Evolutionary conservation across 2,329 filamentous ascomycete genomes (phyloP).

Genomic region (Aspergillus vadensis): DNA sequence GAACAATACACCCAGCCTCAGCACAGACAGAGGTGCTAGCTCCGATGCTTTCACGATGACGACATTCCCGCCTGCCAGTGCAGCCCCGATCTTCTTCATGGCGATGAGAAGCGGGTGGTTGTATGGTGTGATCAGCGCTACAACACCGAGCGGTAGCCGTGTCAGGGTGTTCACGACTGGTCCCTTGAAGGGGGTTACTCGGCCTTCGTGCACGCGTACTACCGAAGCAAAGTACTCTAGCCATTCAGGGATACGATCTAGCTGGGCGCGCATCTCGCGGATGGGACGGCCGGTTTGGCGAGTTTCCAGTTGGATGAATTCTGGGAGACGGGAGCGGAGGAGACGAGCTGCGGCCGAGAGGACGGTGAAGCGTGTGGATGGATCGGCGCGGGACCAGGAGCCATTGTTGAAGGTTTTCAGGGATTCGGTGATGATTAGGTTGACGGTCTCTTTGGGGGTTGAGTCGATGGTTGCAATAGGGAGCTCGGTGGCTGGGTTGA

Average conservation of each 20-base stretch:
- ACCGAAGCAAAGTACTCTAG: constrained; percentile 71
- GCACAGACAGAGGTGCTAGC: constrained; percentile 46
- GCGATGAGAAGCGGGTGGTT: constrained; percentile 43
- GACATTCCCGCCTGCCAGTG: constrained; percentile 44
- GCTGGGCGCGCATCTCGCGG: constrained; percentile 70
- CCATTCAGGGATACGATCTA: constrained; percentile 61
- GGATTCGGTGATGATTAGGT: constrained; percentile 50
- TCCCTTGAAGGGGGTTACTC: constrained; percentile 63
- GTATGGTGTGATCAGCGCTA: constrained; percentile 44
- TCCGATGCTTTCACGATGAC: constrained; percentile 46
- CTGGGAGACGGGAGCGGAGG: constrained; percentile 55
- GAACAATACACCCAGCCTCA: constrained; percentile 44
- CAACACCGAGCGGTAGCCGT: constrained; percentile 41
- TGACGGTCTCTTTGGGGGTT: constrained; percentile 55
- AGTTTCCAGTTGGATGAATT: constrained; percentile 65
- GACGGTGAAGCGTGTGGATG: constrained; percentile 62
- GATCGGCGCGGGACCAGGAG: constrained; percentile 59
- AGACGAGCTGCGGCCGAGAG: constrained; percentile 62
- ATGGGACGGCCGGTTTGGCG: constrained; percentile 68
- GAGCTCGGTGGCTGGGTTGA: constrained; percentile 36
- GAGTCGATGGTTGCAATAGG: constrained; percentile 53
- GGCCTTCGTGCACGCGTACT: constrained; percentile 66
- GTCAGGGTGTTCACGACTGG: constrained; percentile 43
- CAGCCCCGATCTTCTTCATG: constrained; percentile 43
- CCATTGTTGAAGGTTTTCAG: constrained; percentile 50